Base-by-base conservation (phyloP, 2,329 filamentous ascomycete species). In the Xylariaceae sp. region DNA sequence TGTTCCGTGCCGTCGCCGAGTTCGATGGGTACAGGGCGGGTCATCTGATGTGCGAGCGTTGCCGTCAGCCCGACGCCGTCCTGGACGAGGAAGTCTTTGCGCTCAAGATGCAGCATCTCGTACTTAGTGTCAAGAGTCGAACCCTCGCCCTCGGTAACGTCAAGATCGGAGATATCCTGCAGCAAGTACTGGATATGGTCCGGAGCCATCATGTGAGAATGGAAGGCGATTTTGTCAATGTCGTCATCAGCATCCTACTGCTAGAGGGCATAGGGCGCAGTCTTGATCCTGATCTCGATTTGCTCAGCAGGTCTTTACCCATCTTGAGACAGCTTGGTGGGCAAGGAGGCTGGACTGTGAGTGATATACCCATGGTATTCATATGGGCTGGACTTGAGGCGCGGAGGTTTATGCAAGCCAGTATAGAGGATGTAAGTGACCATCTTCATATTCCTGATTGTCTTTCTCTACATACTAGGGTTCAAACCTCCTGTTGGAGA, bases 201-300 rank as follows among this genome's bases (percentile, higher is more conserved):
- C 84, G 94, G 50, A 76, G 78, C 10, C 94, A 99, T 68, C 94
- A 99, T 66, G 94, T 99, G 4, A 82, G 94, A 9, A 81, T 99
- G 46, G 94, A 99, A 71, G 94, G 94, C 9, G 94, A 99, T 69
- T 99, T 97, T 67, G 91, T 99, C 67, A 99, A 99, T 66, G 94
- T 99, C 5, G 93, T 99, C 31, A 87, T 99, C 53, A 96, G 90
- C 54, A 97, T 97, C 48, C 75, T 99, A 33, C 78, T 99, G 2
- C 78, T 99, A 1, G 94, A 99, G 69, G 94, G 94, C 6, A 99
- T 97, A 64, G 94, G 94, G 0, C 82, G 94, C 55, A 90, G 80
- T 53, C 73, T 99, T 14, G 87, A 97, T 68, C 93, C 94, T 0
- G 79, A 93, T 48, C 76, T 97, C 43, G 94, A 99, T 71, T 76